Evolutionary conservation across 1,139 yeast genomes (phyloP), one percentile per base, ranked within the genome.

Genomic region (Petasospora fabianii): DNA sequence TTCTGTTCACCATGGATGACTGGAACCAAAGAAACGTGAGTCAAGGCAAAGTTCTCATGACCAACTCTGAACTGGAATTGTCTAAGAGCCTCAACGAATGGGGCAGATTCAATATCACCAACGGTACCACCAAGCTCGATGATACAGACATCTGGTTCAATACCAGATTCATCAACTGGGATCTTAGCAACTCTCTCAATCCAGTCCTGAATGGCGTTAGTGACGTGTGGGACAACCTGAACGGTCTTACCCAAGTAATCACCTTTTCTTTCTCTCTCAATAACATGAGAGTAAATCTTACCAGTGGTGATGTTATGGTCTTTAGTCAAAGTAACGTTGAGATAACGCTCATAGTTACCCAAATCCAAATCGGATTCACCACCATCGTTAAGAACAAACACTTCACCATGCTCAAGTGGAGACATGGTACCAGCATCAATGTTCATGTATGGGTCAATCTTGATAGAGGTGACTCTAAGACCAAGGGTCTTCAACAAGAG

Each of bases 381-480:
- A 65, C 99, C 99, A 63, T 92, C 99, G 62, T 92, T 85, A 58
- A 92, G 74, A 38, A 94, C 97, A 61, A 90, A 92, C 64, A 96
- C 96, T 65, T 92, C 99, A 50, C 99, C 99, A 61, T 92, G 99
- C 64, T 92, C 99, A 61, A 92, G 73, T 18, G 99, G 99, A 32
- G 96, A 86, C 98, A 92, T 92, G 39, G 99, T 92, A 55, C 99
- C 99, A 34, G 99, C 99, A 68, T 92, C 99, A 53, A 92, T 87
- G 68, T 92, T 92, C 95, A 92, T 86, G 68, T 92, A 92, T 32
- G 99, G 99, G 69, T 92, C 99, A 59, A 92, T 92, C 66, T 92
- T 92, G 70, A 94, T 92, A 13, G 97, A 88, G 6, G 98, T 90
- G 46, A 90, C 98, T 62, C 95, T 81, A 57, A 84, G 75, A 40